Percentiles rank a stretch among this genome's conserved stretches.
Evolutionary conservation across 371 early-diverging fungal species (phyloP).

Genomic region (Mucor lusitanicus): DNA sequence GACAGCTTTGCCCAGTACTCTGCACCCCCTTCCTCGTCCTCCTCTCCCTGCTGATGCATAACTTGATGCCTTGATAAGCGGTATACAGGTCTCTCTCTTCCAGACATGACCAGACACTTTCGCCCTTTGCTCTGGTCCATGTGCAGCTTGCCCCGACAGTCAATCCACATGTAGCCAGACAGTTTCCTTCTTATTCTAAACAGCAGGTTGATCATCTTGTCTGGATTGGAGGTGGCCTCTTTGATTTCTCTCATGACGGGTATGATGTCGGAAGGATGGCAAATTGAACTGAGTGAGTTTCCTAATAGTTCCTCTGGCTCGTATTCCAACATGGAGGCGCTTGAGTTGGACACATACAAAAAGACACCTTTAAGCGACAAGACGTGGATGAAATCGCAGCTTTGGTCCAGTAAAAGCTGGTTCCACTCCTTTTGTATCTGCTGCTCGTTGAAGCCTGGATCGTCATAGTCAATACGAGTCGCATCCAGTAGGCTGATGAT

Average conservation of each 20-base stretch:
- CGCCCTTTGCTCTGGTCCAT: slow-evolving; percentile 54
- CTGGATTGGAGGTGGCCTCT: slow-evolving; percentile 29
- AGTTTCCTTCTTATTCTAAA: slow-evolving; percentile 53
- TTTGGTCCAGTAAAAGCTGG: slow-evolving; percentile 34
- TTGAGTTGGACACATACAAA: slow-evolving; percentile 51
- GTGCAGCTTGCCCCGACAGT: slow-evolving; percentile 54
- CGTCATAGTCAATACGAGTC: neutral
- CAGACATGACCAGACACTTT: slow-evolving; percentile 59
- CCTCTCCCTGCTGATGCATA: neutral
- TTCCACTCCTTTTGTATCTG: slow-evolving; percentile 35
- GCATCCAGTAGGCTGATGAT: slow-evolving; percentile 4
- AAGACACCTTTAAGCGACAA: slow-evolving; percentile 64
- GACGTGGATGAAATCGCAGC: slow-evolving; percentile 57
- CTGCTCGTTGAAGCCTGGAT: slow-evolving; percentile 16
- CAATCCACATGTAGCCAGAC: slow-evolving; percentile 60
- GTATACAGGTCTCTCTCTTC: slow-evolving; percentile 44
- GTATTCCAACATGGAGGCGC: slow-evolving; percentile 48
- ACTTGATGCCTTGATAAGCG: slow-evolving; percentile 21
- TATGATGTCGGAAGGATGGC: slow-evolving; percentile 66
- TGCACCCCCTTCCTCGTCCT: slow-evolving; percentile 16
- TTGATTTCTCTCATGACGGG: slow-evolving; percentile 67
- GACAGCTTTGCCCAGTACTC: slow-evolving; percentile 61
- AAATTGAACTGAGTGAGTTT: slow-evolving; percentile 50
- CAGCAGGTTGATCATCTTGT: slow-evolving; percentile 41
- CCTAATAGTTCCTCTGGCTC: slow-evolving; percentile 56